These are phyloP conservation scores for Thalassiosira mediterranea DNA, from an alignment of 352 stramenopile genomes.

Conservation along the genomic window DNA sequence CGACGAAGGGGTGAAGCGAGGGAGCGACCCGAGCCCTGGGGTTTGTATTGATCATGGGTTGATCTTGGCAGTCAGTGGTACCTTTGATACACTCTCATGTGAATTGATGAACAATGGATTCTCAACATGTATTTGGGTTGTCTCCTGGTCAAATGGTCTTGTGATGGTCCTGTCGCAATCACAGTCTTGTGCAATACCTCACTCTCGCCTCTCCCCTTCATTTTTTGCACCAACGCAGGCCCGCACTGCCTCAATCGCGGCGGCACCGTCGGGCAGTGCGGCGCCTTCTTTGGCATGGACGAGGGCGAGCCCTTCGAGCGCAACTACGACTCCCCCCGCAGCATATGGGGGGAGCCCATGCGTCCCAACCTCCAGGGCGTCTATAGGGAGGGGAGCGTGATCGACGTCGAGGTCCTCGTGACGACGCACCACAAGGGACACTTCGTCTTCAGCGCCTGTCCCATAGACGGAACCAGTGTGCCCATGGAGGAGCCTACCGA, in stretches of 20 bases:
- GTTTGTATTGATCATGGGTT: too few relatives aligned
- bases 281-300: slow-evolving; percentile 16
- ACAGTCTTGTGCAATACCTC: too few relatives aligned
- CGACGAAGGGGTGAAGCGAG: too few relatives aligned
- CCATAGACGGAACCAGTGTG: slow-evolving; percentile 4
- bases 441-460: slow-evolving; percentile 40
- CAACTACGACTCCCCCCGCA: slow-evolving; percentile 34
- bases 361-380: slow-evolving; percentile 24
- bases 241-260: slow-evolving; percentile 43
- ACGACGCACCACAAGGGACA: slow-evolving; percentile 54
- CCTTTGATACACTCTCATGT: too few relatives aligned
- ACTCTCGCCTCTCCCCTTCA: too few relatives aligned
- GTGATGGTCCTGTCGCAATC: too few relatives aligned
- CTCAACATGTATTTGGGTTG: too few relatives aligned
- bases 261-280: slow-evolving; percentile 23
- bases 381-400: slow-evolving; percentile 15
- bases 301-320: slow-evolving; percentile 4
- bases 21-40: too few relatives aligned
- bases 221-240: too few relatives aligned
- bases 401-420: slow-evolving; percentile 31
- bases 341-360: slow-evolving; percentile 11
- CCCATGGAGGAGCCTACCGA: slow-evolving; percentile 20
- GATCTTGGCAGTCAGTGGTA: too few relatives aligned
- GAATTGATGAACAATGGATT: too few relatives aligned
- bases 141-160: too few relatives aligned